These are phyloP conservation scores for Ceratocystis diversiconidia DNA, from an alignment of 2,329 filamentous ascomycete species.

Conservation along the genomic window DNA sequence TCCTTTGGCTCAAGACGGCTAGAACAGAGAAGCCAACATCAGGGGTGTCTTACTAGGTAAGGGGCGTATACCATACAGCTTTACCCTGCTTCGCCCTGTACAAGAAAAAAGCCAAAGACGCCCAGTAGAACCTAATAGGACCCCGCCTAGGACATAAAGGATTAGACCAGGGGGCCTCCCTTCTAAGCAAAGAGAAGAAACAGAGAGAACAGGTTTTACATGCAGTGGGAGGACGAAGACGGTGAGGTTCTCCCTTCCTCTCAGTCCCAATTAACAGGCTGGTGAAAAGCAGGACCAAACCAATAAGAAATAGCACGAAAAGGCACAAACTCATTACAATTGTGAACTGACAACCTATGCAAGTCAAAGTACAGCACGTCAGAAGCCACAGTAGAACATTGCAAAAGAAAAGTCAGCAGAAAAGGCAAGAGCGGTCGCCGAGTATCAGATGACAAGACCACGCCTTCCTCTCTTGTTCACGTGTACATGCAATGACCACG, in stretches of 20 bases:
- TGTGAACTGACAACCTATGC: no score
- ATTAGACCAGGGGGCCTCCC: background rate
- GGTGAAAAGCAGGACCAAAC: background rate
- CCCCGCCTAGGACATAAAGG: background rate
- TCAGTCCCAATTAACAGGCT: background rate
- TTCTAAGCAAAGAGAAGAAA: constrained; percentile 2
- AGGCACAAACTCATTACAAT: background rate
- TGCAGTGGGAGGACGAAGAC: background rate
- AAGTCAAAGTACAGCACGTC: background rate
- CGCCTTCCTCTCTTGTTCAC: background rate
- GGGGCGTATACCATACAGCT: background rate
- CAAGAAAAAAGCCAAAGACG: background rate
- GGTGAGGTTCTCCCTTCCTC: background rate
- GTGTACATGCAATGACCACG: background rate
- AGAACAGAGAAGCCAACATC: background rate
- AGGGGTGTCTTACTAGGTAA: background rate
- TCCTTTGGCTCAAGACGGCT: background rate
- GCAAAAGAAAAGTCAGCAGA: background rate
- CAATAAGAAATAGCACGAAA: background rate
- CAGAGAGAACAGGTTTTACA: background rate
- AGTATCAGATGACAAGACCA: background rate
- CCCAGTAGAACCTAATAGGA: background rate
- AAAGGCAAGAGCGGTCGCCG: background rate
- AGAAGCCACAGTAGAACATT: background rate
- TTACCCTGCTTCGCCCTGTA: background rate